These are phyloP conservation scores for Elaphomyces granulatus DNA, from an alignment of 495 filamentous ascomycete genomes.

Conservation along the genomic window DNA sequence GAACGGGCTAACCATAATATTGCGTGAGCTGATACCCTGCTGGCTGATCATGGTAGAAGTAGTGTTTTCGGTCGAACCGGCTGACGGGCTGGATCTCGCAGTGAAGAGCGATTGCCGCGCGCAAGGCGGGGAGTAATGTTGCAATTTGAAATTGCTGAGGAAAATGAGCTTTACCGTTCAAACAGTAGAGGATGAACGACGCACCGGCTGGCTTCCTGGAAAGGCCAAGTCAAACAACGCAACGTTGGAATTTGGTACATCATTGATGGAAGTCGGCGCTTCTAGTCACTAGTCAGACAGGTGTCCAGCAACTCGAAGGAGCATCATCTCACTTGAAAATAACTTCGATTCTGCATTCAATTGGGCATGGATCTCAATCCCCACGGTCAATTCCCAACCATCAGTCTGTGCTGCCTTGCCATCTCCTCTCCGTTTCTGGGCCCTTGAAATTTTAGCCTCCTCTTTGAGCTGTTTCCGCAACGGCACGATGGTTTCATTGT, in stretches of 20 bases:
- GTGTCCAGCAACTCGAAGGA: neutral
- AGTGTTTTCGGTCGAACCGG: conserved; percentile 91
- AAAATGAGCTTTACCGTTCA: neutral
- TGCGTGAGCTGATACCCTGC: conserved; percentile 96
- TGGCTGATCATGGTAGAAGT: conserved; percentile 97
- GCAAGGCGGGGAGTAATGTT: conserved; percentile 73
- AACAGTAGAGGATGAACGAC: conserved; percentile 5
- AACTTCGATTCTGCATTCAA: conserved; percentile 75
- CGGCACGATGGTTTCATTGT: conserved; percentile 24
- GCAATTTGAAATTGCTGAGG: conserved; percentile 57
- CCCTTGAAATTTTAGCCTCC: conserved; percentile 40
- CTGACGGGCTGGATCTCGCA: conserved; percentile 64
- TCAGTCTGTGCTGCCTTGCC: conserved; percentile 25
- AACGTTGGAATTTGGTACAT: conserved; percentile 68
- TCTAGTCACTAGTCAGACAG: conserved; percentile 15
- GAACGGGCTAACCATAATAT: conserved; percentile 48
- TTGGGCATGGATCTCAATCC: conserved; percentile 95
- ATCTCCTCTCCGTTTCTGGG: conserved; percentile 24
- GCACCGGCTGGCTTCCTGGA: conserved; percentile 69
- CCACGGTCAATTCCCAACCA: conserved; percentile 78
- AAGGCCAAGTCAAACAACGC: conserved; percentile 80
- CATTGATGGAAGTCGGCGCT: conserved; percentile 54
- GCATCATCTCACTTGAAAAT: conserved; percentile 47
- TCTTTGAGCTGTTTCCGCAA: conserved; percentile 66
- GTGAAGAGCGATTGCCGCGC: conserved; percentile 71